phyloP scores from a whole-genome alignment of 2,329 filamentous ascomycete genomes.

The Dactylella cylindrospora region DNA sequence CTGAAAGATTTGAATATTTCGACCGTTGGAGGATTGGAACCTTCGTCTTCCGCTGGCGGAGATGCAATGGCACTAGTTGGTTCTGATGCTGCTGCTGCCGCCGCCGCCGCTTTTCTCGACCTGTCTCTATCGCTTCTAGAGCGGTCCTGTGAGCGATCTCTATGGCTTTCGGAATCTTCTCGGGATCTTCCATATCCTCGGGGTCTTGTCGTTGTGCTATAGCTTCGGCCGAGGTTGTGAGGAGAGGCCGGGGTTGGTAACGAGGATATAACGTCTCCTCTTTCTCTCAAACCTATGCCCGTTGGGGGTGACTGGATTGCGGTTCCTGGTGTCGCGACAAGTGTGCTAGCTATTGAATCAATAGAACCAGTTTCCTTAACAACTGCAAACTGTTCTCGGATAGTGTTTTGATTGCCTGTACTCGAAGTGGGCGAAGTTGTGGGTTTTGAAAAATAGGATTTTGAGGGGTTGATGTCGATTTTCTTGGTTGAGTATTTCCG shows the following conservation, averaged over 20 bases:
- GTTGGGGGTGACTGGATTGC: slow-evolving; percentile 33
- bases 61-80: slow-evolving; percentile 23
- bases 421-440: slow-evolving; percentile 31
- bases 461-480: slow-evolving; percentile 6
- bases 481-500: slow-evolving; percentile 42
- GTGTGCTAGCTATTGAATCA: slow-evolving; percentile 40
- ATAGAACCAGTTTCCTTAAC: slow-evolving; percentile 23
- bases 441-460: slow-evolving; percentile 20
- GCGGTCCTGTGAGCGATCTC: slow-evolving; percentile 32
- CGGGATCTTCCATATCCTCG: slow-evolving; percentile 28
- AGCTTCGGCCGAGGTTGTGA: slow-evolving; percentile 18
- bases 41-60: slow-evolving; percentile 29
- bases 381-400: slow-evolving; percentile 38
- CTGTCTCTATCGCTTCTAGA: slow-evolving; percentile 1
- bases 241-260: slow-evolving; percentile 39
- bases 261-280: slow-evolving; percentile 46
- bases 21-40: slow-evolving; percentile 58
- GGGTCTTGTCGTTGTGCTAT: slow-evolving; percentile 42
- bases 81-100: no score
- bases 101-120: no score
- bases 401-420: slow-evolving; percentile 19
- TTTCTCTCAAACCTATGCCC: slow-evolving; percentile 17
- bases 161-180: slow-evolving; percentile 16
- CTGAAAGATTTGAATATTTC: slow-evolving; percentile 99
- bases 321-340: slow-evolving; percentile 29